These are phyloP conservation scores for Lachnellula suecica DNA, from an alignment of 2,329 filamentous ascomycete species.

Conservation along the genomic window DNA sequence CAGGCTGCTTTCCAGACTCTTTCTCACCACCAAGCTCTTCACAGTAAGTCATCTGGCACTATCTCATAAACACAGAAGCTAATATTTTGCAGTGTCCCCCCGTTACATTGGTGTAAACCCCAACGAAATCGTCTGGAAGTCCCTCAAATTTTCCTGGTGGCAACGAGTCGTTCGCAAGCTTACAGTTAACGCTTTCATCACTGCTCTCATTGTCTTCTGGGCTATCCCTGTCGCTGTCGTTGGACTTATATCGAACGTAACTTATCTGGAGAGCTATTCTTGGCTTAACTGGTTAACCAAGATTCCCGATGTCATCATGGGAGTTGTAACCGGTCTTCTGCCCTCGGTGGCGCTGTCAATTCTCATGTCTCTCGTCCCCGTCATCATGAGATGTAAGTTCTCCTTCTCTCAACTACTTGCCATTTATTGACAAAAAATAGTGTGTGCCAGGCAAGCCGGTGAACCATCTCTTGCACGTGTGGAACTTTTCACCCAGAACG, in stretches of 20 bases:
- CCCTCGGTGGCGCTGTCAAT: conserved; percentile 77
- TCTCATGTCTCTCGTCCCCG: conserved; percentile 82
- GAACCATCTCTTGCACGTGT: conserved; percentile 77
- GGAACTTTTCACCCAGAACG: conserved; percentile 87
- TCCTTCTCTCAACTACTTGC: no score
- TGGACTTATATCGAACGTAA: conserved; percentile 82
- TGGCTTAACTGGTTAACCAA: conserved; percentile 74
- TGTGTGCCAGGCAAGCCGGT: conserved; percentile 77
- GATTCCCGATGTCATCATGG: conserved; percentile 70
- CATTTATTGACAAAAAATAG: conserved; percentile 36
- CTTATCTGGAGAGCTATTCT: conserved; percentile 60
- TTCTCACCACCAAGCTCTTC: conserved; percentile 81
- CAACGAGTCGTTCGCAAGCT: conserved; percentile 74
- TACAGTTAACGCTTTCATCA: conserved; percentile 68
- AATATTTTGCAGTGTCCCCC: conserved; percentile 59
- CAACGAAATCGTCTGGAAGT: conserved; percentile 82
- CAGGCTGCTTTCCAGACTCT: conserved; percentile 86
- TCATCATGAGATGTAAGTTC: conserved; percentile 71
- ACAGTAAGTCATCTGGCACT: conserved; percentile 37
- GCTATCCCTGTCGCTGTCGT: conserved; percentile 73
- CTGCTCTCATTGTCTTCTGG: conserved; percentile 85
- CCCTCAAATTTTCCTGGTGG: conserved; percentile 84
- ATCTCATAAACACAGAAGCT: conserved; percentile 32
- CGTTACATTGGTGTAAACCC: conserved; percentile 82
- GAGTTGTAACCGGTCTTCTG: conserved; percentile 81